These are phyloP conservation scores for Agrocybe praecox DNA, from an alignment of 768 basidiomycete species.

Conservation along the genomic window DNA sequence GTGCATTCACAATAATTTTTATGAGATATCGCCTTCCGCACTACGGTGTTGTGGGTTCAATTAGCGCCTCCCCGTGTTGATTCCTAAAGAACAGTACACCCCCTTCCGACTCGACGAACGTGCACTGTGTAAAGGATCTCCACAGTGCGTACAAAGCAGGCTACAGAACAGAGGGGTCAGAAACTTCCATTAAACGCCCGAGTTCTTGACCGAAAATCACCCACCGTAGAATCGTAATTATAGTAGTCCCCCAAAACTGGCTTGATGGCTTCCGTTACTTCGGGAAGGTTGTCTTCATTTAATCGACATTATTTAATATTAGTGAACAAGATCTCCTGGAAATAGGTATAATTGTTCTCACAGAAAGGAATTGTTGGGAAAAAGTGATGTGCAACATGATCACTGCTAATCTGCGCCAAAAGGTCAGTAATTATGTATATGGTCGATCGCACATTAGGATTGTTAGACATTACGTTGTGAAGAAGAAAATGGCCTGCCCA, in stretches of 20 bases:
- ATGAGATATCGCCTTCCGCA: too few relatives aligned
- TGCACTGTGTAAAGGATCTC: conserved; percentile 61
- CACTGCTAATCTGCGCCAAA: conserved; percentile 41
- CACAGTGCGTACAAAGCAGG: conserved; percentile 50
- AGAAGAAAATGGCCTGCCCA: conserved; percentile 61
- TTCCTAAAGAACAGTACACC: conserved; percentile 59
- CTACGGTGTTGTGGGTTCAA: conserved; percentile 6
- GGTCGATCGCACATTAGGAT: background rate
- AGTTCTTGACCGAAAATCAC: conserved; percentile 10
- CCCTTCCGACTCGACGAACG: conserved; percentile 59
- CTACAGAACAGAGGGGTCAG: conserved; percentile 19
- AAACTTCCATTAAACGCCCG: background rate
- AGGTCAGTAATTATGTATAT: background rate
- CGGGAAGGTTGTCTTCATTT: conserved; percentile 50
- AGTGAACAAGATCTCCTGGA: background rate
- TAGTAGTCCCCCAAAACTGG: conserved; percentile 56
- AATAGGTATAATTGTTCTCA: conserved; percentile 29
- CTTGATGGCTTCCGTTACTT: conserved; percentile 47
- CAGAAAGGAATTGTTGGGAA: conserved; percentile 63
- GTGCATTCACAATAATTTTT: too few relatives aligned
- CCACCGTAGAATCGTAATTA: conserved; percentile 59
- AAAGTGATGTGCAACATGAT: conserved; percentile 64
- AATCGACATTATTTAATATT: background rate
- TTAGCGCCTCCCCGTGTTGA: conserved; percentile 41
- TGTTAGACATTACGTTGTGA: conserved; percentile 57